phyloP scores from a whole-genome alignment of 73 alveolate species.

The Diophrys appendiculata region DNA sequence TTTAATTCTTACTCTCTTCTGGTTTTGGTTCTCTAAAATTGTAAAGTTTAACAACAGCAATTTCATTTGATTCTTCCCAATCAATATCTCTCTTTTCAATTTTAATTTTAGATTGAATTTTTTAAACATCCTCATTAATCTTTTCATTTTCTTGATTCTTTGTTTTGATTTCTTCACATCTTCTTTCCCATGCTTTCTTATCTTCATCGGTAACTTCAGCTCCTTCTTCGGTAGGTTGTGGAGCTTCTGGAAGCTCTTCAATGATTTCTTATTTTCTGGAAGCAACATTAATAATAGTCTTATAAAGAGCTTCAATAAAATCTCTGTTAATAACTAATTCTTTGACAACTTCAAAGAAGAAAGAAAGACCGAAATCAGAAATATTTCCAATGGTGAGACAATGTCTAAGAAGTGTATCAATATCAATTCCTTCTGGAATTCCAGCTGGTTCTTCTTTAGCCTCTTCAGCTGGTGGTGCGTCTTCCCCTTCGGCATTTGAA shows the following conservation, averaged over 20 bases:
- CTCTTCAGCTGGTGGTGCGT: slow-evolving; percentile 23
- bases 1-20: slow-evolving; percentile 9
- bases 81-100: slow-evolving; percentile 38
- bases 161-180: slow-evolving; percentile 27
- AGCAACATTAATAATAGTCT: slow-evolving; percentile 37
- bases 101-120: slow-evolving; percentile 44
- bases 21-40: slow-evolving; percentile 4
- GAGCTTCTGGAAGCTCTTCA: slow-evolving; percentile 47
- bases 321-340: slow-evolving; percentile 55
- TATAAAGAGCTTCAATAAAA: slow-evolving; percentile 47
- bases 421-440: slow-evolving; percentile 36
- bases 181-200: slow-evolving; percentile 27
- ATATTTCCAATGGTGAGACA: slow-evolving; percentile 43
- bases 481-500: neutral
- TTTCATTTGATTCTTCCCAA: slow-evolving; percentile 29
- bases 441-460: slow-evolving; percentile 29
- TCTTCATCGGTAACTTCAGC: slow-evolving; percentile 49
- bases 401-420: slow-evolving; percentile 38
- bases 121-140: slow-evolving; percentile 37
- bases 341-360: slow-evolving; percentile 57
- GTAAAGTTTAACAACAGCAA: slow-evolving; percentile 41
- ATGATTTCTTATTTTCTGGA: slow-evolving; percentile 19
- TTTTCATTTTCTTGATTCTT: slow-evolving; percentile 37
- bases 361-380: slow-evolving; percentile 58
- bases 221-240: slow-evolving; percentile 52